A percentile compares a stretch with the other conserved stretches of the same genome.
Conservation (phyloP, 495 filamentous ascomycete genomes). For the Tuber magnatum region DNA sequence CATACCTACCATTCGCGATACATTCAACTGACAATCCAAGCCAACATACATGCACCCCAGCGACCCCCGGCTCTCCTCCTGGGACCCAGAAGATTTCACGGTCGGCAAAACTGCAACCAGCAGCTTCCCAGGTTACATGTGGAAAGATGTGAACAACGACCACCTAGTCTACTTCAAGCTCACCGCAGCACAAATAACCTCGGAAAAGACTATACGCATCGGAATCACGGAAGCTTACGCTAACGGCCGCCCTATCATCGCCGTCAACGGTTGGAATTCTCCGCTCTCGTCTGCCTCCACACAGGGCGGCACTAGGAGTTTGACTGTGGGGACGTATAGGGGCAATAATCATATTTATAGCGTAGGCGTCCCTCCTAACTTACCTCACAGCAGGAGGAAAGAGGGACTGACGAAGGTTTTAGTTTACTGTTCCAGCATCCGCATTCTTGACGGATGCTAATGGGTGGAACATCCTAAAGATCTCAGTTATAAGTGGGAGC, state of each 20-base stretch:
- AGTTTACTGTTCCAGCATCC: conserved; percentile 12
- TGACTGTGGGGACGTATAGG: conserved; percentile 22
- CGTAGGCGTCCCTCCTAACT: neutral
- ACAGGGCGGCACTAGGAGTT: conserved; percentile 28
- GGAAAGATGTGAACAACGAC: conserved; percentile 40
- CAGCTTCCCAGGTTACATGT: conserved; percentile 40
- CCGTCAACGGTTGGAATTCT: conserved; percentile 38
- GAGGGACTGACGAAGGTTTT: neutral
- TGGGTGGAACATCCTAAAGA: conserved; percentile 21
- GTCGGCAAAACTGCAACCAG: conserved; percentile 32
- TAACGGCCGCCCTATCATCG: conserved; percentile 37
- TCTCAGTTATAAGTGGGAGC: conserved; percentile 19
- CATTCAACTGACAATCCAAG: conserved; percentile 7
- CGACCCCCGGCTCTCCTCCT: conserved; percentile 39
- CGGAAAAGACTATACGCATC: conserved; percentile 38
- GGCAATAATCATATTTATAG: conserved; percentile 22
- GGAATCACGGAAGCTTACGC: conserved; percentile 39
- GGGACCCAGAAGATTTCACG: conserved; percentile 36
- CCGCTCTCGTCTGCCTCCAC: conserved; percentile 37
- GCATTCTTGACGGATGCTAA: conserved; percentile 18
- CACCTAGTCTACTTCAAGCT: conserved; percentile 40
- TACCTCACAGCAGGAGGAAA: neutral
- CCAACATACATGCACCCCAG: conserved; percentile 41
- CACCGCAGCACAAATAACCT: conserved; percentile 34
- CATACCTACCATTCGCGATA: neutral